phyloP scores from a whole-genome alignment of 2,329 filamentous ascomycete genomes.

The Blastomyces emzantsi region DNA sequence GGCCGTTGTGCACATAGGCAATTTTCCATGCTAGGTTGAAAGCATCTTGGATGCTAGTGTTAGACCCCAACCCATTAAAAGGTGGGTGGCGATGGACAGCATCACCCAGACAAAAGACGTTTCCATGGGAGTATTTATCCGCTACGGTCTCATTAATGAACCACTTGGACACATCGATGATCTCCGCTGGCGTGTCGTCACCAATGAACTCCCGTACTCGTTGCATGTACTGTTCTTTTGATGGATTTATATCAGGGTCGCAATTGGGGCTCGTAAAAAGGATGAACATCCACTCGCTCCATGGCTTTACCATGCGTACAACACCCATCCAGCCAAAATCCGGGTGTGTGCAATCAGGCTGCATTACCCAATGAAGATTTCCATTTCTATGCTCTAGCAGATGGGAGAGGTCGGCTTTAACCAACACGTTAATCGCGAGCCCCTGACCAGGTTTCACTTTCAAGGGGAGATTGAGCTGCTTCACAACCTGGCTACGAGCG shows the following conservation, averaged over 20 bases:
- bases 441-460: slow-evolving; percentile 40
- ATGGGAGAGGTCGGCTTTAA: slow-evolving; percentile 44
- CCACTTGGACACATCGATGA: slow-evolving; percentile 51
- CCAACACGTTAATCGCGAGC: slow-evolving; percentile 43
- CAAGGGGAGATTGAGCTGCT: slow-evolving; percentile 41
- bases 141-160: slow-evolving; percentile 54
- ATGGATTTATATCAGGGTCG: slow-evolving; percentile 32
- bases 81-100: slow-evolving; percentile 52
- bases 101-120: slow-evolving; percentile 49
- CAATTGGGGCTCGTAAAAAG: slow-evolving; percentile 36
- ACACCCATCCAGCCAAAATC: slow-evolving; percentile 44
- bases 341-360: slow-evolving; percentile 45
- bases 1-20: slow-evolving; percentile 22
- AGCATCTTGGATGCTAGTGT: slow-evolving; percentile 30
- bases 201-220: slow-evolving; percentile 46
- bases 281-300: slow-evolving; percentile 55
- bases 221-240: slow-evolving; percentile 40
- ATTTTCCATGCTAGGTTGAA: slow-evolving; percentile 32
- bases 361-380: slow-evolving; percentile 54
- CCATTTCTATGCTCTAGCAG: slow-evolving; percentile 44
- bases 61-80: slow-evolving; percentile 42
- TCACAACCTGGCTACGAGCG: slow-evolving; percentile 39
- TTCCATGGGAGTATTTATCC: slow-evolving; percentile 46
- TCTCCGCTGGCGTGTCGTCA: slow-evolving; percentile 44
- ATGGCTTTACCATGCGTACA: slow-evolving; percentile 54